Percentiles rank a stretch among this genome's conserved stretches.
Conservation (phyloP, 495 filamentous ascomycete genomes). For the Podospora conica region DNA sequence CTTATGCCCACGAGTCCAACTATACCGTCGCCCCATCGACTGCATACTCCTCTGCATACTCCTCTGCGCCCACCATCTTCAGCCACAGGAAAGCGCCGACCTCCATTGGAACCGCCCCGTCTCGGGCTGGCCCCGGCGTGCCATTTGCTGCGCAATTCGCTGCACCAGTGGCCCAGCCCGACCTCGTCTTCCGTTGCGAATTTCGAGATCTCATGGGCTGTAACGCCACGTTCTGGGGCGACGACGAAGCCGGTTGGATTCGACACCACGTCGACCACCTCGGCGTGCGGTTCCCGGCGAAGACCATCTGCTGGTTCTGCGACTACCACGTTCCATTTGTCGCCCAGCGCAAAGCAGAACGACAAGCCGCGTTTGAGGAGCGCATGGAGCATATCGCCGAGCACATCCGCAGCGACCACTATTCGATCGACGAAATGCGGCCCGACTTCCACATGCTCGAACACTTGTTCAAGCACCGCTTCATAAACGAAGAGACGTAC, state of each 20-base stretch:
- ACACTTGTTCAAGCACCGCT: constrained; percentile 21
- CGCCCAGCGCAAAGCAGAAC: neutral
- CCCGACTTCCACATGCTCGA: constrained; percentile 36
- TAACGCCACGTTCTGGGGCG: constrained; percentile 24
- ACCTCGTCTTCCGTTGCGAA: constrained; percentile 35
- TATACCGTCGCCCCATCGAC: neutral
- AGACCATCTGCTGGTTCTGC: constrained; percentile 44
- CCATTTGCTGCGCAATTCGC: constrained; percentile 8
- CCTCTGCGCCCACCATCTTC: neutral
- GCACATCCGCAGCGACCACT: constrained; percentile 29
- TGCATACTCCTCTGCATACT: too few relatives aligned
- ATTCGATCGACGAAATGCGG: constrained; percentile 21
- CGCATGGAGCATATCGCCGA: constrained; percentile 42
- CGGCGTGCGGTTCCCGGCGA: constrained; percentile 24
- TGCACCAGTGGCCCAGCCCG: neutral
- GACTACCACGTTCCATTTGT: constrained; percentile 32
- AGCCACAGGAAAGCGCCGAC: neutral
- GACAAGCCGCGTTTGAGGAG: constrained; percentile 21
- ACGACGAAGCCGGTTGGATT: constrained; percentile 38
- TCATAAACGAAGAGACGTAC: constrained; percentile 19
- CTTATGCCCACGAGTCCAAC: neutral
- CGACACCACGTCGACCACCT: constrained; percentile 38
- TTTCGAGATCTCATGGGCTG: constrained; percentile 28
- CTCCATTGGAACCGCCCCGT: neutral
- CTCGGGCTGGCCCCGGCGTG: neutral